phyloP scores from a whole-genome alignment of 2,329 filamentous ascomycete species.

The Colletotrichum sublineola region DNA sequence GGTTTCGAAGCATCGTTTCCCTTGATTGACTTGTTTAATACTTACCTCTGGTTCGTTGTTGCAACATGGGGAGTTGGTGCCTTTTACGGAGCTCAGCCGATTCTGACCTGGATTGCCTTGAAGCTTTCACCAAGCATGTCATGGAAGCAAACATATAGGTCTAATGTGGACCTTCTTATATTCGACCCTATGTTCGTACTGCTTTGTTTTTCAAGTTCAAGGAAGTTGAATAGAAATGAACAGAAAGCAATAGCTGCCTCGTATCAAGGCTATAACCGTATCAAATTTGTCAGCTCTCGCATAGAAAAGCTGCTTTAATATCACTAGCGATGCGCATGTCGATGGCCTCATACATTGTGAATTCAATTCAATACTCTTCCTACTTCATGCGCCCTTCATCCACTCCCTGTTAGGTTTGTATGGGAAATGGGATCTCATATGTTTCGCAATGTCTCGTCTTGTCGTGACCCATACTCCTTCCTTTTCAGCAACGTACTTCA shows the following conservation, averaged over 20 bases:
- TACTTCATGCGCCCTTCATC: constrained; percentile 12
- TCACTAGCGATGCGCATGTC: not conserved
- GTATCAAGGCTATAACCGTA: not conserved
- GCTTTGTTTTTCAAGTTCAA: not conserved
- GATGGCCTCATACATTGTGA: not conserved
- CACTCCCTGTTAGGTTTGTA: constrained; percentile 49
- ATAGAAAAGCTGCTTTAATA: not conserved
- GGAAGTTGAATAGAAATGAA: not conserved
- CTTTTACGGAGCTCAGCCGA: constrained; percentile 2
- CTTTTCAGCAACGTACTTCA: constrained; percentile 54
- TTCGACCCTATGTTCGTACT: no score
- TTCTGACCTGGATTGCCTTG: not conserved
- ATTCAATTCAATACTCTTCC: not conserved
- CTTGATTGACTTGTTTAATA: not conserved
- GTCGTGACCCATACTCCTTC: constrained; percentile 60
- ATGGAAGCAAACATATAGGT: not conserved
- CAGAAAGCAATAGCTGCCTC: not conserved
- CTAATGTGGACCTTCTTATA: no score
- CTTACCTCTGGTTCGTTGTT: not conserved
- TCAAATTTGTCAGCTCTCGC: not conserved
- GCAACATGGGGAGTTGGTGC: not conserved
- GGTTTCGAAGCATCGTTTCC: fast-evolving
- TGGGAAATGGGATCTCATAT: constrained; percentile 55
- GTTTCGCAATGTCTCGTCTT: constrained; percentile 56
- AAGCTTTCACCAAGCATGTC: not conserved